Evolutionary conservation across 352 stramenopile genomes (phyloP), one percentile per base, ranked within the genome.

Genomic region (Phytopythium boreale): DNA sequence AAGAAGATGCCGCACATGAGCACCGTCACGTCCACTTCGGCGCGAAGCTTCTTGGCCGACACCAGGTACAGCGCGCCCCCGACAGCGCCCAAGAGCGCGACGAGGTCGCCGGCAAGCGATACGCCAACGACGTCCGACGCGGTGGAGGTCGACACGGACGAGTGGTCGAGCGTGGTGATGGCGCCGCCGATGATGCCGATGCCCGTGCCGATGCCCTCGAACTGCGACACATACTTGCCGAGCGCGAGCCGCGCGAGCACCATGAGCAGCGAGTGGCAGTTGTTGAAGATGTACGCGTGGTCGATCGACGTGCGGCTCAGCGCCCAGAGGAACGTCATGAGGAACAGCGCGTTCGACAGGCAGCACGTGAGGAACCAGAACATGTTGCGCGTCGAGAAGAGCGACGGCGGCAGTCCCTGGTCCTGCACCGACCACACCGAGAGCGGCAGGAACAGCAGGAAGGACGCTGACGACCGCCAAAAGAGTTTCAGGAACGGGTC

Each of bases 211-310:
- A 92, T 71, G 14, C 82, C 82, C 64, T 95, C 87, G 50, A 88
- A 89, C 67, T 89, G 75, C 19, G 79, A 87, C 19, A 95, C 79
- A 52, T 82, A 82, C 29, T 85, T 69, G 0, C 81, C 84, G 20
- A 89, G 69, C 0, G 88, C 37, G 22, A 92, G 58, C 4, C 83
- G 81, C 0, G 79, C 78, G 2, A 92, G 65, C 20, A 95, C 80
- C 74, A 95, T 89, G 26, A 93, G 73, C 55, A 93, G 67, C 62
- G 84, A 93, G 65, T 93, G 87, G 61, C 83, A 92, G 61, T 93
- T 95, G 74, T 95, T 93, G 77, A 93, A 92, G 64, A 93, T 92
- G 60, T 92, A 93, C 61, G 83, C 87, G 64, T 93, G 84, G 52
- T 84, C 80, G 62, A 92, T 89, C 9, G 84, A 93, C 51, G 87